These are phyloP conservation scores for Phyllachora maydis DNA, from an alignment of 2,329 filamentous ascomycete genomes.

Conservation along the genomic window DNA sequence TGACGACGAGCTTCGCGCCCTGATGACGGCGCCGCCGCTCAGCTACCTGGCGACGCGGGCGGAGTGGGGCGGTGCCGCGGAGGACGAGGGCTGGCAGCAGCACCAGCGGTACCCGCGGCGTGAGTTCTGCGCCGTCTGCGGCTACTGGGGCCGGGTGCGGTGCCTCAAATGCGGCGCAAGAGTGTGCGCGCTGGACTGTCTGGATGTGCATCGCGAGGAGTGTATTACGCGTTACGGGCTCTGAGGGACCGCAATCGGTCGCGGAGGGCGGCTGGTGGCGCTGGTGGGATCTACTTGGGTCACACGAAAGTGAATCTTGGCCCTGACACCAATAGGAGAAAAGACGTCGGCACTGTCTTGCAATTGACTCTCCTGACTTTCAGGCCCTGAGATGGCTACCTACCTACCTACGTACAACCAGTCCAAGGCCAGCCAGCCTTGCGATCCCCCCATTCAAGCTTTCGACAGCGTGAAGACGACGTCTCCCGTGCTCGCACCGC, in stretches of 20 bases:
- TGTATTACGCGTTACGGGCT: constrained; percentile 44
- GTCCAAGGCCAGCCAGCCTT: neutral
- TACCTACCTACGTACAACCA: no score
- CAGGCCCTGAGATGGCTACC: no score
- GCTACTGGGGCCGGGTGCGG: constrained; percentile 59
- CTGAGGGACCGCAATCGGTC: no score
- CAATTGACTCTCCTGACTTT: constrained; percentile 1
- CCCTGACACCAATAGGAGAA: no score
- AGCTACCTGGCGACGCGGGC: constrained; percentile 44
- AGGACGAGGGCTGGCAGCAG: no score
- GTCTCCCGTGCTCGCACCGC: constrained; percentile 23
- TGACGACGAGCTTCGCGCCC: constrained; percentile 38
- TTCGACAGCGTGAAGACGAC: constrained; percentile 18
- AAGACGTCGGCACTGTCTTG: no score
- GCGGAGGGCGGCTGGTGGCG: no score
- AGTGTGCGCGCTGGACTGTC: constrained; percentile 59
- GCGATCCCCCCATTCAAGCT: constrained; percentile 3
- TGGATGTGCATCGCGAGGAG: constrained; percentile 52
- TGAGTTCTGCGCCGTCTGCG: constrained; percentile 59
- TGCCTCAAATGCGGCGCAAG: constrained; percentile 62
- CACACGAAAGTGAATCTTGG: no score
- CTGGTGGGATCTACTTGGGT: no score
- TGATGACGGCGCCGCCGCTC: constrained; percentile 43
- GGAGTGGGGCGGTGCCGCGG: constrained; percentile 16
- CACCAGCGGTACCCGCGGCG: constrained; percentile 33